Evolutionary conservation across 139 green algal genomes (phyloP), one percentile per base, ranked within the genome.

Genomic region (Mesostigma viride): DNA sequence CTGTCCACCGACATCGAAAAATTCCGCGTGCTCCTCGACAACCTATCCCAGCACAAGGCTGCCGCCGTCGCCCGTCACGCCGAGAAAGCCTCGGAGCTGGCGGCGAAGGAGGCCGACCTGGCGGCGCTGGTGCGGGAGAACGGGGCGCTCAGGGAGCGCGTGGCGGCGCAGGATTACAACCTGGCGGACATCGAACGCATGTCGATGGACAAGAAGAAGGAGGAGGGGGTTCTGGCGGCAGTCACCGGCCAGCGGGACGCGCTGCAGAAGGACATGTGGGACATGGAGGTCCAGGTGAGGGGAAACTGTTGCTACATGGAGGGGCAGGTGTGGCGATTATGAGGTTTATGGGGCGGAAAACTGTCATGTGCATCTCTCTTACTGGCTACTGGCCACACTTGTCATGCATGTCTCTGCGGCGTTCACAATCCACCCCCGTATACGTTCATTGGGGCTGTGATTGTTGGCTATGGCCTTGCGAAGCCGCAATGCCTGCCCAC

Each of bases 11-110:
- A 88, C 65, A 70, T 81, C 20, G 75, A 79, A n/a, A 88, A 88
- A 69, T 87, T 87, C 35, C 28, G 63, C 31, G 36, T 48, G 53
- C 68, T 75, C 35, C 45, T 79, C 5, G 66, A 61, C 5, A 65
- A 35, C 28, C 14, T 65, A 45, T n/a, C 58, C 3, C 20, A 64
- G n/a, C 64, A 68, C 44, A 58, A 71, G 31, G 27, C 24, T 22
- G 57, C 31, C 24, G 3, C 30, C n/a, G 56, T 6, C 17, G 33
- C 30, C 40, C 56, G 11, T 20, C 28, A 65, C 2, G 48, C 59
- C 17, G 59, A 84, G 46, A 87, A 89, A 69, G 35, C 88, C 28
- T 60, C 62, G 5, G 87, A 93, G 74, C 70, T 78, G 31, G 73
- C 79, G 40, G 59, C 72, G n/a, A 83, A 88, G 30, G 62, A 85